phyloP scores from a whole-genome alignment of 257 asterid species.

The Solanum chmielewskii region DNA sequence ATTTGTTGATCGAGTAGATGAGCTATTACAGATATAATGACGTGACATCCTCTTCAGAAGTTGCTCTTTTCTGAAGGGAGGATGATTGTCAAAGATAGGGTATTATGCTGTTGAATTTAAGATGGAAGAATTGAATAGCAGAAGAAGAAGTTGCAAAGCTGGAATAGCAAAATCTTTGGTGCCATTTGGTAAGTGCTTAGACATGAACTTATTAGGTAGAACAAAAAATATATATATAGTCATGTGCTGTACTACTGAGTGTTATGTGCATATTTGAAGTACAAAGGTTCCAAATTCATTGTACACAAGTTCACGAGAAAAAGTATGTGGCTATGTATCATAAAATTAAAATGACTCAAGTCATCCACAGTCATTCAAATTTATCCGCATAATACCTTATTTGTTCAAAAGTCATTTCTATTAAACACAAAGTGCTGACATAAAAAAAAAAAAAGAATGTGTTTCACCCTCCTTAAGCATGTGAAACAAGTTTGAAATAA shows the following conservation, averaged over 20 bases:
- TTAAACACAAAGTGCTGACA: too few relatives aligned
- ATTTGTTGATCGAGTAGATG: slow-evolving; percentile 28
- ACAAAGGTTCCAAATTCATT: background rate
- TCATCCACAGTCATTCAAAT: too few relatives aligned
- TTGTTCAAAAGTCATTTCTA: too few relatives aligned
- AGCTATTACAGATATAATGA: background rate
- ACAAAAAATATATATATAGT: background rate
- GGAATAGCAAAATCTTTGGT: background rate
- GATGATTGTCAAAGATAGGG: background rate
- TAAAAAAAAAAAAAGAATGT: too few relatives aligned
- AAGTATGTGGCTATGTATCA: background rate
- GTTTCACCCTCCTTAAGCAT: too few relatives aligned
- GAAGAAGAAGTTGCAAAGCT: background rate
- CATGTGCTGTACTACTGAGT: background rate
- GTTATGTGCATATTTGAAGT: background rate
- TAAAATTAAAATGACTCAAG: background rate
- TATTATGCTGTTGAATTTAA: background rate
- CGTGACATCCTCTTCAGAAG: background rate
- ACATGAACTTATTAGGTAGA: background rate
- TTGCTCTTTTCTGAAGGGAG: background rate
- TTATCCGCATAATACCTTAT: too few relatives aligned
- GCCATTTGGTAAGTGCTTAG: background rate
- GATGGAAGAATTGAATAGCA: background rate
- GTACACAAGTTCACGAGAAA: background rate
- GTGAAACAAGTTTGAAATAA: too few relatives aligned